A percentile compares a stretch with the other conserved stretches of the same genome.
phyloP scores from a whole-genome alignment of 257 asterid genomes.

The Rhazya stricta region DNA sequence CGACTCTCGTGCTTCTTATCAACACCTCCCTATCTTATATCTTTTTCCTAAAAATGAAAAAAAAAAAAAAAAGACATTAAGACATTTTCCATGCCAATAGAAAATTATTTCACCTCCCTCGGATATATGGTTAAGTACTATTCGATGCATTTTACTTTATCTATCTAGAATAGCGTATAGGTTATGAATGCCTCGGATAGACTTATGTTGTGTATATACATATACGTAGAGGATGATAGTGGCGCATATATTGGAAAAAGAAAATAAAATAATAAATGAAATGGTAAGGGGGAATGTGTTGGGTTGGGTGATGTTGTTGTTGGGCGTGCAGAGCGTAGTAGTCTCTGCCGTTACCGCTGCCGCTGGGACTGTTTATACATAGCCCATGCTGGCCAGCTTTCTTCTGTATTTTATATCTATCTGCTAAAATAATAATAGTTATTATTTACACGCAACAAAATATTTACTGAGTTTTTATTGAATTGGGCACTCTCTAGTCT shows the following conservation, averaged over 20 bases:
- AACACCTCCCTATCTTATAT: conserved; percentile 9
- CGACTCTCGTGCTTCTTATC: conserved; percentile 35
- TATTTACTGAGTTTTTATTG: no score
- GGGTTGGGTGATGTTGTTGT: conserved; percentile 25
- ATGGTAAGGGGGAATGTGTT: conserved; percentile 18
- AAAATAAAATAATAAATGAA: neutral
- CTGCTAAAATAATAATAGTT: neutral
- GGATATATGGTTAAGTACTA: no score
- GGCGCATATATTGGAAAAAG: no score
- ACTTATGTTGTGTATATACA: no score
- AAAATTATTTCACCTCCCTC: no score
- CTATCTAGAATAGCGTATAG: no score
- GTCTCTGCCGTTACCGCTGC: conserved; percentile 25
- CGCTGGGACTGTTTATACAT: conserved; percentile 25
- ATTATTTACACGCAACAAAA: neutral
- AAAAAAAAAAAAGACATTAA: no score
- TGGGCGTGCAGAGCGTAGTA: conserved; percentile 22
- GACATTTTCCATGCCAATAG: no score
- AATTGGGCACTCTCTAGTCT: neutral
- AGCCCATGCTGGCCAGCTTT: conserved; percentile 19
- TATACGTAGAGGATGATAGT: no score
- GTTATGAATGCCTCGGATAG: no score
- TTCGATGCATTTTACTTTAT: no score
- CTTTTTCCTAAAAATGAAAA: no score
- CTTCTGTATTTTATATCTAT: neutral